Base-by-base conservation (phyloP, 2,329 filamentous ascomycete species). In the Cladophialophora psammophila region DNA sequence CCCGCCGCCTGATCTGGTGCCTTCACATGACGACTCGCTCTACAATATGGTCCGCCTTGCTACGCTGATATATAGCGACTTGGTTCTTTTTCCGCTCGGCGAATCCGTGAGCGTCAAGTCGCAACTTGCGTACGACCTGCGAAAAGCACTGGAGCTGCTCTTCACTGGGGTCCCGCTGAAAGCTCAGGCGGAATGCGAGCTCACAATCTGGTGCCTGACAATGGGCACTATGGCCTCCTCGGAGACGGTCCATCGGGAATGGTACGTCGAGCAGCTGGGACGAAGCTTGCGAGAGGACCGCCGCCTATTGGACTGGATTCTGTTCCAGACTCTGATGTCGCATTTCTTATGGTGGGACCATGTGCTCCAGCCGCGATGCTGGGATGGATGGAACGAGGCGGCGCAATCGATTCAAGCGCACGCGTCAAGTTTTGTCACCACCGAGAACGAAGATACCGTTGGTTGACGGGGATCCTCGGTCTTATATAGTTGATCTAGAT, bases 291-390 rank as follows among this genome's bases (percentile, higher is more conserved):
- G 53, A 13, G 31, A 56, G 31, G 61, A 57, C 18, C 34, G 20
- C 10, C 53, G 61, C 7, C 31, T 63, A 12, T 34, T 20, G 36
- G 35, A 63, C 36, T 56, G 38, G 61, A 57, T 42, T 15, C 10
- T 63, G 8, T 63, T 57, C 34, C 61, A 63, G 31, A 48, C 61
- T 15, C n/a, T 63, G 31, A 56, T 63, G 61, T 56, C 38, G 12
- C 61, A 57, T 42, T 63, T 56, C 38, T 18, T 63, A 20, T 57
- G 61, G 53, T 63, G 61, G 61, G 61, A 63, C 35, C 31, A 63
- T 40, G 53, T 63, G 13, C 53, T 63, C 1, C 53, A 57, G 52
- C 61, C 61, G 3, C 61, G 61, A 13, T 63, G 61, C 53, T 48
- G 40, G 52, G 61, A 63, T 34, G 52, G 57, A 12, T 57, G 53